Percentiles rank a stretch among this genome's conserved stretches.
Conservation (phyloP, 176 grass and related monocot species). For the Musa itinerans region DNA sequence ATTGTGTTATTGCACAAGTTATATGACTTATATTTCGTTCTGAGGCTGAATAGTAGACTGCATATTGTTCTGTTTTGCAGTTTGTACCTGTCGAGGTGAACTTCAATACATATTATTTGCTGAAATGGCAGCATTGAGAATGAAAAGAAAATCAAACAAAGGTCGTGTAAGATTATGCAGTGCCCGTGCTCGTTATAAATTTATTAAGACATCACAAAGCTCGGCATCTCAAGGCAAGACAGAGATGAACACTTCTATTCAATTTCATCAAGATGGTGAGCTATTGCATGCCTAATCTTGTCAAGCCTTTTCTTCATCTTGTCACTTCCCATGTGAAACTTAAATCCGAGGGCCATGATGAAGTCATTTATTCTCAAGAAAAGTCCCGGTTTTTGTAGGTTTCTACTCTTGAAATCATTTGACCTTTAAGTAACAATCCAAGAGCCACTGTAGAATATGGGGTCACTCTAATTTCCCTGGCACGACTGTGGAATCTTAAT, state of each 20-base stretch:
- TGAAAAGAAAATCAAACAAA: slow-evolving; percentile 57
- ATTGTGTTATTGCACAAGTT: neutral
- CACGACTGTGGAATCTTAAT: too few relatives aligned
- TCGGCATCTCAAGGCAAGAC: slow-evolving; percentile 18
- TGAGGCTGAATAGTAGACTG: neutral
- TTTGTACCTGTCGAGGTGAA: slow-evolving; percentile 58
- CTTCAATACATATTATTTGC: slow-evolving; percentile 44
- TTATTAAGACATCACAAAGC: slow-evolving; percentile 35
- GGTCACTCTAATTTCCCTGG: too few relatives aligned
- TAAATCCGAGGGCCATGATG: too few relatives aligned
- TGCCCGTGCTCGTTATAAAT: slow-evolving; percentile 34
- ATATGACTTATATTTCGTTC: neutral
- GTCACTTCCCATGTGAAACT: neutral
- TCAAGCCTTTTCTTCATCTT: neutral
- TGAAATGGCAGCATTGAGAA: slow-evolving; percentile 65
- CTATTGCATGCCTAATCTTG: neutral
- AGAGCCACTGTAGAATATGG: too few relatives aligned
- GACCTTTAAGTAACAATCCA: too few relatives aligned
- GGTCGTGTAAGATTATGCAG: slow-evolving; percentile 44
- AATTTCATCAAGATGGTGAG: slow-evolving; percentile 35
- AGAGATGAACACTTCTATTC: slow-evolving; percentile 19
- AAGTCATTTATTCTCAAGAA: too few relatives aligned
- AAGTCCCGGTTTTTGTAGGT: too few relatives aligned
- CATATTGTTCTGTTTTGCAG: slow-evolving; percentile 31
- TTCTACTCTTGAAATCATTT: too few relatives aligned